Evolutionary conservation across 139 green algal species (phyloP), one percentile per base, ranked within the genome.

Genomic region (Microglena sp.): DNA sequence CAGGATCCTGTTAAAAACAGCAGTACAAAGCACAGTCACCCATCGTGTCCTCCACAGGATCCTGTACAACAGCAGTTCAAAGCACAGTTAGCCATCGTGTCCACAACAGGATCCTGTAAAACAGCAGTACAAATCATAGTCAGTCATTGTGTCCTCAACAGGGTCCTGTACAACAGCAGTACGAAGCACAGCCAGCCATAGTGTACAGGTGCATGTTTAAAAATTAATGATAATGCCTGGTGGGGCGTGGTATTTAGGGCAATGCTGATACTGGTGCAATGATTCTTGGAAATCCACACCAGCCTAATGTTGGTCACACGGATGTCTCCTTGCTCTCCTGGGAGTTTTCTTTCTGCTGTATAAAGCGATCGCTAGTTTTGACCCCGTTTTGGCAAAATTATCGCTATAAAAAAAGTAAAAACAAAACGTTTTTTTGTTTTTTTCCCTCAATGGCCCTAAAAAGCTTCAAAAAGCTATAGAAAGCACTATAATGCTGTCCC

Each of bases 261-360:
- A n/a, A 89, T 69, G n/a, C 35, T 74, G 35, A 89, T 77, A 69
- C 83, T 87, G 24, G 75, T 84, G 45, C 66, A 54, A 15, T 59
- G 60, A 15, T 40, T 67, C 28, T 81, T 73, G 45, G 66, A 82
- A 1, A 70, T 31, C 83, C 83, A 89, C 2, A 80, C 64, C 28
- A 89, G 5, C 0, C 83, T 64, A 55, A 89, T 65, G 68, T 78
- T 87, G 27, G 76, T 86, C 24, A 86, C 61, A 0, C 40, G 57
- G 31, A 89, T 55, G 55, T 76, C 68, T 4, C 83, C 83, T 15
- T 64, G 57, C 4, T 82, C 74, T 0, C n/a, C n/a, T n/a, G n/a
- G n/a, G n/a, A n/a, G n/a, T n/a, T n/a, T n/a, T n/a, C n/a, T n/a
- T n/a, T n/a, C n/a, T n/a, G n/a, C n/a, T n/a, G n/a, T n/a, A n/a